These are phyloP conservation scores for Hortiboletus flavorubellus DNA, from an alignment of 768 basidiomycete genomes.

Conservation along the genomic window DNA sequence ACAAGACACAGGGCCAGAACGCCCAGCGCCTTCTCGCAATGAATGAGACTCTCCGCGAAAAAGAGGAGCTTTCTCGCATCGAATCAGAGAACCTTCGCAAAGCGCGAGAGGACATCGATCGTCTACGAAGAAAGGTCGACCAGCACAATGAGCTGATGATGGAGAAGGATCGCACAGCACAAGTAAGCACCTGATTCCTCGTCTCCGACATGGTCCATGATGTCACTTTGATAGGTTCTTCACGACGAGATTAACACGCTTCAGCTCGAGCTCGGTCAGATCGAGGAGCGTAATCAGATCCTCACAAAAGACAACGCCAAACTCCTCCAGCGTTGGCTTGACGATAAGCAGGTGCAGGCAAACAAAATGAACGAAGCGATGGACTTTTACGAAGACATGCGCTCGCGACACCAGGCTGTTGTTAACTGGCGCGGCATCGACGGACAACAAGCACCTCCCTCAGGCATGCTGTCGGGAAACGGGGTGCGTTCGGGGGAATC, in stretches of 20 bases:
- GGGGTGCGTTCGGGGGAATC: conserved; percentile 42
- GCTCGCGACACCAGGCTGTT: conserved; percentile 63
- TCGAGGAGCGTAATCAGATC: conserved; percentile 82
- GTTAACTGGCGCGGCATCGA: conserved; percentile 52
- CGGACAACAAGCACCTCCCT: conserved; percentile 33
- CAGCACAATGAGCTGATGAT: conserved; percentile 83
- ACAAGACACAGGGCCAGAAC: conserved; percentile 95
- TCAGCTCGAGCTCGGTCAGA: conserved; percentile 86
- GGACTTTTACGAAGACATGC: conserved; percentile 85
- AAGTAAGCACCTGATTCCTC: conserved; percentile 46
- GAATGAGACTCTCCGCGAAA: conserved; percentile 92
- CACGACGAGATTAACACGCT: conserved; percentile 94
- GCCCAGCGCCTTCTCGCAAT: conserved; percentile 89
- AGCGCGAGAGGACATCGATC: conserved; percentile 68
- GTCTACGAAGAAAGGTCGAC: conserved; percentile 71
- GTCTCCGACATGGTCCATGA: neutral
- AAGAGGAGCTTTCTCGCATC: conserved; percentile 82
- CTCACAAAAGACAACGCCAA: conserved; percentile 92
- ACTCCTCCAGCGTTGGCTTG: conserved; percentile 94
- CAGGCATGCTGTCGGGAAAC: conserved; percentile 40
- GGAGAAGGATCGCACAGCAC: conserved; percentile 85
- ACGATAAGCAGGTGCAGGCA: conserved; percentile 88
- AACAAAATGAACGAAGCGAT: conserved; percentile 96
- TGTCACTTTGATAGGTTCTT: conserved; percentile 56
- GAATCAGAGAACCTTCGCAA: conserved; percentile 80